These are phyloP conservation scores for Mycena galopus DNA, from an alignment of 768 basidiomycete genomes.

Conservation along the genomic window DNA sequence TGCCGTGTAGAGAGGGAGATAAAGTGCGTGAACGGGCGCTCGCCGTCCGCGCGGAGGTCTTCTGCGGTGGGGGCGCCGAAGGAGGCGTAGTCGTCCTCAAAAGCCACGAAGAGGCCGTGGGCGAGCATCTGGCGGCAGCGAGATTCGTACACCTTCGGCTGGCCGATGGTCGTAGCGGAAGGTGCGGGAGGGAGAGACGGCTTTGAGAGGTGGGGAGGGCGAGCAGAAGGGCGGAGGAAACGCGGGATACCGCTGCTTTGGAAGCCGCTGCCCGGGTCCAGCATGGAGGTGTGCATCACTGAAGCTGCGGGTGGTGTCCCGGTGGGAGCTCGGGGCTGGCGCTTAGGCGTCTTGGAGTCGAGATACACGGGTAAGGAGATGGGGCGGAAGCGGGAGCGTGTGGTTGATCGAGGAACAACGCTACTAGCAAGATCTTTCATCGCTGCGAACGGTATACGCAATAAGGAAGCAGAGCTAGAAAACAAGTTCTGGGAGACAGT, in stretches of 20 bases:
- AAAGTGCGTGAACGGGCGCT: conserved; percentile 33
- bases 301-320: conserved; percentile 8
- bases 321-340: conserved; percentile 4
- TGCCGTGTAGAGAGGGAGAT: conserved; percentile 34
- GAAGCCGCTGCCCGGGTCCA: background rate
- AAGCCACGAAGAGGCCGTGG: conserved; percentile 39
- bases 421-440: conserved; percentile 25
- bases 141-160: conserved; percentile 33
- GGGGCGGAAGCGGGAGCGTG: conserved; percentile 30
- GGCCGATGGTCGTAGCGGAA: background rate
- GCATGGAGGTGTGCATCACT: background rate
- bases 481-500: background rate
- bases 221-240: conserved; percentile 20
- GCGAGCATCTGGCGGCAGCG: conserved; percentile 39
- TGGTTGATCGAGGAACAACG: conserved; percentile 18
- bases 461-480: background rate
- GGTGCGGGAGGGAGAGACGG: background rate
- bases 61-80: conserved; percentile 23
- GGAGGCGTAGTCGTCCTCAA: conserved; percentile 38
- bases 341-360: conserved; percentile 26
- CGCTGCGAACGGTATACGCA: background rate
- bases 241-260: conserved; percentile 25
- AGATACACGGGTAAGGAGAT: conserved; percentile 33
- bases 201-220: conserved; percentile 18
- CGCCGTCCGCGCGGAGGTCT: conserved; percentile 30